Conservation (phyloP, 2,329 filamentous ascomycete genomes). For the Ampelomyces quisqualis region DNA sequence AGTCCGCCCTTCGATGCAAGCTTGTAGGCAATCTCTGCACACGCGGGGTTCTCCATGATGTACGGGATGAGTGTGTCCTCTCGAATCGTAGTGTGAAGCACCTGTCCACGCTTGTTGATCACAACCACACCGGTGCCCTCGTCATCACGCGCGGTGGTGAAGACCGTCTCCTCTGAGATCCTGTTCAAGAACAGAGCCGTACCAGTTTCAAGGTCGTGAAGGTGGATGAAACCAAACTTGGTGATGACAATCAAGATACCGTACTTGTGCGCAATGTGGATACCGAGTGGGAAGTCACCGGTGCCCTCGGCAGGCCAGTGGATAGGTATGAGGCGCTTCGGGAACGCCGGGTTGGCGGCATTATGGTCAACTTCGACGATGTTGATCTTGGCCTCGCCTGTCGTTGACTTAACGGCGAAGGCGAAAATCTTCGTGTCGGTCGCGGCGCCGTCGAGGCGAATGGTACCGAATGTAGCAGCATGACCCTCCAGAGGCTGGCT, state of each 20-base stretch:
- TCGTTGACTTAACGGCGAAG: conserved; percentile 87
- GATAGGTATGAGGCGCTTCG: conserved; percentile 95
- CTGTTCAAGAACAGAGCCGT: conserved; percentile 99
- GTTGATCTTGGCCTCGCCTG: conserved; percentile 85
- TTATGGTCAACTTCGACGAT: conserved; percentile 97
- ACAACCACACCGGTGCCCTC: conserved; percentile 86
- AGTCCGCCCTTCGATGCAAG: conserved; percentile 91
- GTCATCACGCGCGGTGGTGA: conserved; percentile 83
- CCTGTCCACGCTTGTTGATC: conserved; percentile 97
- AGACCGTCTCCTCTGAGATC: conserved; percentile 98
- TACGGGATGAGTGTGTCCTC: conserved; percentile 91
- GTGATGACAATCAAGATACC: conserved; percentile 96
- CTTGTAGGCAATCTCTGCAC: conserved; percentile 91
- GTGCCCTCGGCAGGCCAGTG: conserved; percentile 95
- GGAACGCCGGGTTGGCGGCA: conserved; percentile 81
- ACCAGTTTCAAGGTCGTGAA: conserved; percentile 95
- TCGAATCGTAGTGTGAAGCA: conserved; percentile 89
- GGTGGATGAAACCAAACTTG: conserved; percentile 98
- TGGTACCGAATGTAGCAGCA: conserved; percentile 87
- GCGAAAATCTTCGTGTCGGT: conserved; percentile 94
- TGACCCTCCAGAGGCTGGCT: conserved; percentile 98
- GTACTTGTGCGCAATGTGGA: conserved; percentile 96
- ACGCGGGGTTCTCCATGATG: conserved; percentile 92
- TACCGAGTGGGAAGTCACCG: conserved; percentile 96
- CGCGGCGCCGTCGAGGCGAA: conserved; percentile 83